phyloP scores from a whole-genome alignment of 345 rosid genomes.

The Eucalyptus globulus region DNA sequence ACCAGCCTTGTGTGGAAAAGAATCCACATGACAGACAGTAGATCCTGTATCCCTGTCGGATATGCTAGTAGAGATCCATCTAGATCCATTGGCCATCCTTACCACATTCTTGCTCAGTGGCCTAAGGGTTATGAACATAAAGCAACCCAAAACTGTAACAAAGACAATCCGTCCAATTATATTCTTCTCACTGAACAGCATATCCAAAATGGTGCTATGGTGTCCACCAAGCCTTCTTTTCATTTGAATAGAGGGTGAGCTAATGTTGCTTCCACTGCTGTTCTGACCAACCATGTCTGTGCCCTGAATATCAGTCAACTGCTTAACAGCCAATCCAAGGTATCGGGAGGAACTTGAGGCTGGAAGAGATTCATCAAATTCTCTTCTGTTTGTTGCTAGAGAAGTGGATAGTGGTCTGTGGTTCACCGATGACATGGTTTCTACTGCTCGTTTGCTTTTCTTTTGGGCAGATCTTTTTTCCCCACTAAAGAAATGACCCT shows the following conservation, averaged over 20 bases:
- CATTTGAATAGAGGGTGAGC: constrained; percentile 43
- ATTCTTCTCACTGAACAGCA: constrained; percentile 33
- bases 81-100: constrained; percentile 17
- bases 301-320: constrained; percentile 49
- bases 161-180: constrained; percentile 27
- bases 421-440: constrained; percentile 12
- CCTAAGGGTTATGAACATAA: constrained; percentile 36
- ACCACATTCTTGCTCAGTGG: constrained; percentile 25
- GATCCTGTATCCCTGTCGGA: constrained; percentile 23
- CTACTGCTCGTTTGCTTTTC: constrained; percentile 28
- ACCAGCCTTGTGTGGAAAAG: constrained; percentile 2
- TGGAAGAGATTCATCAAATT: constrained; percentile 24
- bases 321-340: constrained; percentile 73
- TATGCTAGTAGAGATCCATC: constrained; percentile 7
- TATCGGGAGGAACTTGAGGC: constrained; percentile 36
- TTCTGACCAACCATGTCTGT: constrained; percentile 24
- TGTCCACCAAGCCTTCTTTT: constrained; percentile 47
- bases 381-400: constrained; percentile 27
- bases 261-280: constrained; percentile 23
- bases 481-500: constrained; percentile 56
- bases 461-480: constrained; percentile 40
- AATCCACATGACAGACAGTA: constrained; percentile 13
- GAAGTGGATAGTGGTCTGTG: constrained; percentile 44
- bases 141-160: constrained; percentile 48
- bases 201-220: constrained; percentile 33